These are phyloP conservation scores for Brettanomyces sp. DNA, from an alignment of 805 yeast species.

Conservation along the genomic window DNA sequence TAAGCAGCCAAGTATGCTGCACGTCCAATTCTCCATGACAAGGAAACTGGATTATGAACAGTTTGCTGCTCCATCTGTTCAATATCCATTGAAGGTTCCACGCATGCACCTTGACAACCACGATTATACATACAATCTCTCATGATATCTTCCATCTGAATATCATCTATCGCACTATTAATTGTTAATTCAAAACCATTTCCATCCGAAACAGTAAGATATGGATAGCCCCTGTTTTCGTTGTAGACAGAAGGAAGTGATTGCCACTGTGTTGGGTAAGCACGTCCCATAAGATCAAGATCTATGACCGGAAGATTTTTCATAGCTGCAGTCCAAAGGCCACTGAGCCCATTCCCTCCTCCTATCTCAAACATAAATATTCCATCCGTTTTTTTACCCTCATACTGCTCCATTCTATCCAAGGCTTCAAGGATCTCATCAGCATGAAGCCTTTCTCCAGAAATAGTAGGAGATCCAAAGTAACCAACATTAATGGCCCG, in stretches of 20 bases:
- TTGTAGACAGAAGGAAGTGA: conserved; percentile 25
- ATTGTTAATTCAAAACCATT: conserved; percentile 30
- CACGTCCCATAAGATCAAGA: conserved; percentile 37
- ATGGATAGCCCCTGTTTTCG: conserved; percentile 30
- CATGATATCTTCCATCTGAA: conserved; percentile 28
- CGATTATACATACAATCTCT: conserved; percentile 33
- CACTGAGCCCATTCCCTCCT: conserved; percentile 33
- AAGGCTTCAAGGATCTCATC: conserved; percentile 27
- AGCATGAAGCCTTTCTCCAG: conserved; percentile 32
- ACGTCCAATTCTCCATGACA: conserved; percentile 40
- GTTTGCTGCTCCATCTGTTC: conserved; percentile 21
- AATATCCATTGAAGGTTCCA: conserved; percentile 26
- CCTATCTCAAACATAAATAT: conserved; percentile 32
- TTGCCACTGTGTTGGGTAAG: conserved; percentile 36
- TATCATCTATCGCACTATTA: conserved; percentile 24
- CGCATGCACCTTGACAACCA: conserved; percentile 31
- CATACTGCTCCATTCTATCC: conserved; percentile 19
- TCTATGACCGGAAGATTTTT: conserved; percentile 21
- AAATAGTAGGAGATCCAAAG: conserved; percentile 37
- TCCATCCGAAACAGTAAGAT: conserved; percentile 32
- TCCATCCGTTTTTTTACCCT: conserved; percentile 21
- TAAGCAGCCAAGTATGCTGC: conserved; percentile 31
- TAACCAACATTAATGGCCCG: conserved; percentile 28
- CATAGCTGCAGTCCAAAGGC: conserved; percentile 12
- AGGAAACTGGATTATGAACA: conserved; percentile 27